phyloP scores from a whole-genome alignment of 805 yeast species.

The Candida chauliodis region DNA sequence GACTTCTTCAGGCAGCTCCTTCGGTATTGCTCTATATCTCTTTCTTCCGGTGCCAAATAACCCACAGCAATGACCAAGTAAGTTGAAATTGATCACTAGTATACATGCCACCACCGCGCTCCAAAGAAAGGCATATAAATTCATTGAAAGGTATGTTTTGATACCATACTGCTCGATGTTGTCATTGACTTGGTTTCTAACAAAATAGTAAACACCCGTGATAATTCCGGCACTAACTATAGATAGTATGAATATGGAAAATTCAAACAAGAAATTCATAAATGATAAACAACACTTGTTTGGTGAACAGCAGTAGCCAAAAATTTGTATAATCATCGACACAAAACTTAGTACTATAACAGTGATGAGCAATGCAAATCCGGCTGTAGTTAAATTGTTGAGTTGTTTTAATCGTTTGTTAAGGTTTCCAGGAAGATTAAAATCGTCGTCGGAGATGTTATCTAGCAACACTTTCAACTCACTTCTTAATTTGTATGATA shows the following conservation, averaged over 20 bases:
- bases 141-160: conserved; percentile 44
- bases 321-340: conserved; percentile 47
- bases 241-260: conserved; percentile 43
- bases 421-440: conserved; percentile 54
- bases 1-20: conserved; percentile 15
- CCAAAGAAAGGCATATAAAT: conserved; percentile 64
- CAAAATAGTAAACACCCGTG: conserved; percentile 56
- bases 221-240: conserved; percentile 51
- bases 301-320: conserved; percentile 39
- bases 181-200: conserved; percentile 51
- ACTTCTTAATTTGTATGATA: conserved; percentile 12
- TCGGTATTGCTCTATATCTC: conserved; percentile 20
- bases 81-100: conserved; percentile 27
- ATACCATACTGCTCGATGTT: conserved; percentile 50
- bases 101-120: conserved; percentile 49
- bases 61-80: conserved; percentile 42
- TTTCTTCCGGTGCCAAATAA: conserved; percentile 30
- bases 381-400: conserved; percentile 49
- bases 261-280: conserved; percentile 42
- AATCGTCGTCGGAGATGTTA: conserved; percentile 24
- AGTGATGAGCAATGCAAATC: conserved; percentile 44
- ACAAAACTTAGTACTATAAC: conserved; percentile 37
- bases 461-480: conserved; percentile 20
- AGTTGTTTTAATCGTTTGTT: conserved; percentile 43
- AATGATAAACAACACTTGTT: conserved; percentile 44